Base-by-base conservation (phyloP, 176 grass and related monocot genomes). In the Alloteropsis semialata region DNA sequence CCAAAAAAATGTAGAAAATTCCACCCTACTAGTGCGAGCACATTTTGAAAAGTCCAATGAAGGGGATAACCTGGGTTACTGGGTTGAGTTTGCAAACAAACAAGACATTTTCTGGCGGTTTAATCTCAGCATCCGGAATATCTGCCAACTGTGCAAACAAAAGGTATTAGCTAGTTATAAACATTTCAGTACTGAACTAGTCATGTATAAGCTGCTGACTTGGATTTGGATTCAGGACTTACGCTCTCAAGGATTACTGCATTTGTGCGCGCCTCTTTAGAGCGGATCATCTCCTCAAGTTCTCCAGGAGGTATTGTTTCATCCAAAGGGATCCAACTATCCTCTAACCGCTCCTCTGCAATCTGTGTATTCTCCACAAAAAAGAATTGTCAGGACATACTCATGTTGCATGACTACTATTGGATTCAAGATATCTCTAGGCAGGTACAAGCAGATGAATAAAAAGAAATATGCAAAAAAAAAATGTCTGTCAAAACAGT, bases 41-140 rank as follows among this genome's bases (percentile, higher is more conserved):
- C n/a, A n/a, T n/a, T n/a, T n/a, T n/a, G n/a, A n/a, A n/a, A n/a
- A n/a, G n/a, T n/a, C n/a, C n/a, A n/a, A n/a, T n/a, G n/a, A n/a
- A n/a, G n/a, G n/a, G n/a, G n/a, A n/a, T 91, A 89, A 94, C 95
- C 72, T 97, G 87, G 54, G 95, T 97, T 77, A 92, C 90, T 85
- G 90, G 92, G 59, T 97, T 94, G 48, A 97, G 88, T 88, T 94
- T 97, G 79, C 95, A 97, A 83, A 97, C 95, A 84, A 97, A 97
- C 70, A 97, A 86, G 48, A 97, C 92, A 82, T 94, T 94, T 0
- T 97, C 95, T 61, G 92, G 95, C 27, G 95, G 92, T 74, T 88
- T 97, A 2, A 97, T 87, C 33, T 97, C 92, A 81, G 86, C 88
- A 91, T 97, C 95, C 53, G 95, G 95, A 89, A 97, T 94, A 39